A percentile compares a stretch with the other conserved stretches of the same genome.
phyloP scores from a whole-genome alignment of 495 filamentous ascomycete species.

The Penicillium lagena region DNA sequence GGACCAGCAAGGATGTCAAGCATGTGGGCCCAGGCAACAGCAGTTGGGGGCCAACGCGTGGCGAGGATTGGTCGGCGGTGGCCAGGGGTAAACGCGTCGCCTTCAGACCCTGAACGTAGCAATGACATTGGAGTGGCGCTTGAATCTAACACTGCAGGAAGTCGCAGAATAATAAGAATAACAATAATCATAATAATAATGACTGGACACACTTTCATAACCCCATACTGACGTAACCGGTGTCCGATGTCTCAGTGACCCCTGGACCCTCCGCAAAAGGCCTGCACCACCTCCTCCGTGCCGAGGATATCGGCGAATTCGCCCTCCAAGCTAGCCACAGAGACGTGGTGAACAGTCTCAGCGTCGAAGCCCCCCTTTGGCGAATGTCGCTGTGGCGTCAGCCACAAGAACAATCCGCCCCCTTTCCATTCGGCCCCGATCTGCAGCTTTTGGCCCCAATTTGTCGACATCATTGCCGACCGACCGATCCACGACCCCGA shows the following conservation, averaged over 20 bases:
- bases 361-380: constrained; percentile 38
- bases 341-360: constrained; percentile 40
- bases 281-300: constrained; percentile 31
- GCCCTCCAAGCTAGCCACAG: constrained; percentile 39
- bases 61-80: too few relatives aligned
- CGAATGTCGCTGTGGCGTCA: constrained; percentile 44
- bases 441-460: constrained; percentile 14
- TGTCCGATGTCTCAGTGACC: background rate
- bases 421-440: constrained; percentile 16
- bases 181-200: too few relatives aligned
- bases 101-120: too few relatives aligned
- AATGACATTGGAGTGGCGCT: too few relatives aligned
- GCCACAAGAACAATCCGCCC: constrained; percentile 39
- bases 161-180: too few relatives aligned
- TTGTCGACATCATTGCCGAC: constrained; percentile 8
- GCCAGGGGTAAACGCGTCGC: too few relatives aligned
- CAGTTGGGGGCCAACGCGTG: too few relatives aligned
- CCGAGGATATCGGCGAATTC: constrained; percentile 40
- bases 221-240: background rate
- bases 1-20: too few relatives aligned
- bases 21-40: too few relatives aligned
- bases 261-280: constrained; percentile 14
- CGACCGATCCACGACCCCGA: constrained; percentile 34
- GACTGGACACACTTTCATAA: background rate
- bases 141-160: too few relatives aligned